Percentiles rank a stretch among this genome's conserved stretches.
These are phyloP conservation scores for Candida awuae DNA, from an alignment of 805 yeast genomes.

Conservation along the genomic window DNA sequence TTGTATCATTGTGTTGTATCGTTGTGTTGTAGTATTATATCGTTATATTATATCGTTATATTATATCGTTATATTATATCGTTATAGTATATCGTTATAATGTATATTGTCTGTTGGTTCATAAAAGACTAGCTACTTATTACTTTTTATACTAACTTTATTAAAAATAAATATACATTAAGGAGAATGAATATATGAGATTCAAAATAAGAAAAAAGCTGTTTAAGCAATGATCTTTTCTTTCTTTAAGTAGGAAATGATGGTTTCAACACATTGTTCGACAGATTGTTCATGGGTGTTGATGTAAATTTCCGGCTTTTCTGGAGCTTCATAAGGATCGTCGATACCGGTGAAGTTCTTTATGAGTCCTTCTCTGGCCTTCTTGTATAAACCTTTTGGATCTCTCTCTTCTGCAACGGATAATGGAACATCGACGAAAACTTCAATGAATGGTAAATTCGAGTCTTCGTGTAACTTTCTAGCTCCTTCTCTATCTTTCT, in stretches of 20 bases:
- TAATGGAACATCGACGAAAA: conserved; percentile 86
- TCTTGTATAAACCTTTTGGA: conserved; percentile 93
- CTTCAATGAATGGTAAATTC: conserved; percentile 79
- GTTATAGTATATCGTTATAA: no score
- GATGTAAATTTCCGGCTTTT: conserved; percentile 71
- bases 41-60: no score
- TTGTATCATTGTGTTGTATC: no score
- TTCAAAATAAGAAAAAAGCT: neutral
- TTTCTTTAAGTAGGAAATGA: conserved; percentile 51
- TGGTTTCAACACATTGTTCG: conserved; percentile 73
- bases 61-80: no score
- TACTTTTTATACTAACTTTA: no score
- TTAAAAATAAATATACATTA: no score
- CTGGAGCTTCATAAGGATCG: conserved; percentile 95
- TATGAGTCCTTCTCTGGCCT: conserved; percentile 91
- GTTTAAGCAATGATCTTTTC: conserved; percentile 10
- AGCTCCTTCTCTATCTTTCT: conserved; percentile 74
- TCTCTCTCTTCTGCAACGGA: conserved; percentile 95
- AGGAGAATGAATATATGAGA: no score
- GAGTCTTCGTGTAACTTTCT: conserved; percentile 74
- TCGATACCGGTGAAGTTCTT: conserved; percentile 93
- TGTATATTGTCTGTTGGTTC: no score
- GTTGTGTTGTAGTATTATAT: no score
- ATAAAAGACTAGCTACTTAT: no score
- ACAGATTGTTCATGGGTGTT: conserved; percentile 62